Conservation (phyloP, 345 rosid species). For the Aethionema arabicum region DNA sequence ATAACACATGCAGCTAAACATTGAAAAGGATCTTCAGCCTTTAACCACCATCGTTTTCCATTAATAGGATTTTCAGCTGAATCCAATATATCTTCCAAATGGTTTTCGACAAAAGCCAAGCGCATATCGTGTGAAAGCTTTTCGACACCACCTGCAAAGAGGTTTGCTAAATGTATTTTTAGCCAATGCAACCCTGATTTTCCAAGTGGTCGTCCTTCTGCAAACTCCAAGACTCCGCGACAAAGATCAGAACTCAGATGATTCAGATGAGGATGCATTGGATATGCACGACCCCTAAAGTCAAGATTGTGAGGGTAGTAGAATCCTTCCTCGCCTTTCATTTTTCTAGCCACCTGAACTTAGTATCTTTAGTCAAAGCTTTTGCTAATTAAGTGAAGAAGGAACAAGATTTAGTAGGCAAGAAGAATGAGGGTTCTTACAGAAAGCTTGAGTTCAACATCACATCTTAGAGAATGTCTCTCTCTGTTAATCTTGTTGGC, state of each 20-base stretch:
- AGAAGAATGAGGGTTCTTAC: conserved; percentile 47
- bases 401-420: conserved; percentile 12
- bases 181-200: conserved; percentile 87
- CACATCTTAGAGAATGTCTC: conserved; percentile 91
- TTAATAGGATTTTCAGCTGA: conserved; percentile 87
- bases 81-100: conserved; percentile 77
- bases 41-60: conserved; percentile 94
- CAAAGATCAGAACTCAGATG: conserved; percentile 94
- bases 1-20: conserved; percentile 92
- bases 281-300: conserved; percentile 97
- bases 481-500: conserved; percentile 82
- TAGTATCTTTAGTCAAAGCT: conserved; percentile 30
- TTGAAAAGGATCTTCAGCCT: conserved; percentile 97
- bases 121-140: conserved; percentile 91
- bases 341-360: conserved; percentile 84
- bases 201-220: conserved; percentile 89
- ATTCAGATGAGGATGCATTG: conserved; percentile 96
- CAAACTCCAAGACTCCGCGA: conserved; percentile 95
- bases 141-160: conserved; percentile 83
- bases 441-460: conserved; percentile 88
- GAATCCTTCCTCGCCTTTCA: conserved; percentile 94
- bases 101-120: conserved; percentile 75
- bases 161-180: conserved; percentile 89
- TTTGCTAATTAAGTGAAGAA: conserved; percentile 24
- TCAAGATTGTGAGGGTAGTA: conserved; percentile 98